Conservation (phyloP, 176 grass and related monocot genomes). For the Oryza punctata region DNA sequence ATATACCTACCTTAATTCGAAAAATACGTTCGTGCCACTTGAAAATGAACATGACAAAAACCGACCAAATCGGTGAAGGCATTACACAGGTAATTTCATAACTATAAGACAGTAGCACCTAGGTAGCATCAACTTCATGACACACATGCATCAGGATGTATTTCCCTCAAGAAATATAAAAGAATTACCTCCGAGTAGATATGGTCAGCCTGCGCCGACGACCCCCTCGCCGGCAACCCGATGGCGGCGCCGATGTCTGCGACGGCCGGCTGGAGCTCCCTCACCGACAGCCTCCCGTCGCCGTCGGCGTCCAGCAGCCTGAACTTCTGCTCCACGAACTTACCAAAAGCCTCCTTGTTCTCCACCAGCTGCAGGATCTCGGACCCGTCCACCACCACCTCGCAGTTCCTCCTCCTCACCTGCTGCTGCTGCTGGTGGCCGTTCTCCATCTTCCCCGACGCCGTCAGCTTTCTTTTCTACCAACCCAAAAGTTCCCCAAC, state of each 20-base stretch:
- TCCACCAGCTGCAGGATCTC: conserved; percentile 78
- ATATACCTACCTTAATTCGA: background rate
- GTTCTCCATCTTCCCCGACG: background rate
- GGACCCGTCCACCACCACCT: conserved; percentile 68
- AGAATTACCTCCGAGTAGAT: conserved; percentile 71
- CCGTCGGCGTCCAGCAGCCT: conserved; percentile 63
- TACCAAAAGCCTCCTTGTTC: conserved; percentile 56
- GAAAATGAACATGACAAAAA: too few relatives aligned
- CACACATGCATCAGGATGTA: too few relatives aligned
- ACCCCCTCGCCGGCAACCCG: conserved; percentile 56
- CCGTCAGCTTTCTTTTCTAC: conserved; percentile 26
- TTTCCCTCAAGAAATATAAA: background rate
- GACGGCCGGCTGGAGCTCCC: conserved; percentile 79
- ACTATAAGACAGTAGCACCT: too few relatives aligned
- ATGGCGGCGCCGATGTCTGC: conserved; percentile 75
- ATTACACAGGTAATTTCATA: too few relatives aligned
- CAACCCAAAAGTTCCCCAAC: conserved; percentile 9
- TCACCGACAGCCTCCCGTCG: conserved; percentile 65
- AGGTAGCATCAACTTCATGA: too few relatives aligned
- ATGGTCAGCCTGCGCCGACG: conserved; percentile 68
- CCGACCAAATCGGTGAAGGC: too few relatives aligned
- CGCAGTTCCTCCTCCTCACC: conserved; percentile 25
- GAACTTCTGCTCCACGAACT: conserved; percentile 71
- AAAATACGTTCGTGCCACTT: too few relatives aligned
- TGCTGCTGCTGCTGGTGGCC: conserved; percentile 15